Conservation (phyloP, 768 basidiomycete species). For the Termitomyces sp. region DNA sequence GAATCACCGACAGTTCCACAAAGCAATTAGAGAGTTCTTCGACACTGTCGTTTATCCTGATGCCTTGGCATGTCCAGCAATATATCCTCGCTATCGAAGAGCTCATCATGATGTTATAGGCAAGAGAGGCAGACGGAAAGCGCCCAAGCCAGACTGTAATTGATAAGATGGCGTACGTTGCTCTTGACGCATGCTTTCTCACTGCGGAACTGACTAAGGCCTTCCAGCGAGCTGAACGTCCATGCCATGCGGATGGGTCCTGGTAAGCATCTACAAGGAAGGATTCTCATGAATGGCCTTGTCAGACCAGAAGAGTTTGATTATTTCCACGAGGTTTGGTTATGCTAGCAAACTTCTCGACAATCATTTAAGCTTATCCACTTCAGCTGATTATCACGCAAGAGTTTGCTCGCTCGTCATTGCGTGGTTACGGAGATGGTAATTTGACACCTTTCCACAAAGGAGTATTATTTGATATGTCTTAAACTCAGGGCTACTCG, state of each 20-base stretch:
- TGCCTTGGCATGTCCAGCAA: slow-evolving; percentile 20
- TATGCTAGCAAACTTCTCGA: background rate
- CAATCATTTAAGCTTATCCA: background rate
- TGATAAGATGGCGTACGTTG: slow-evolving; percentile 79
- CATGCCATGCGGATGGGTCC: slow-evolving; percentile 95
- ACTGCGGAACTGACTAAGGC: slow-evolving; percentile 32
- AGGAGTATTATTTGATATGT: slow-evolving; percentile 13
- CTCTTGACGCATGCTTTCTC: slow-evolving; percentile 44
- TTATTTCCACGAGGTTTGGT: slow-evolving; percentile 75
- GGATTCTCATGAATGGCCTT: slow-evolving; percentile 71
- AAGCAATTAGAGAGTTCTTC: slow-evolving; percentile 55
- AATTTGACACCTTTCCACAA: background rate
- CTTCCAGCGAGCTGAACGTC: slow-evolving; percentile 52
- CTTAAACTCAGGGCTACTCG: slow-evolving; percentile 47
- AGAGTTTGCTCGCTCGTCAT: slow-evolving; percentile 64
- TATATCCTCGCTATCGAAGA: background rate
- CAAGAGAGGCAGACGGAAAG: slow-evolving; percentile 84
- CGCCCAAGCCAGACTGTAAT: slow-evolving; percentile 73
- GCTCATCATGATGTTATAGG: slow-evolving; percentile 21
- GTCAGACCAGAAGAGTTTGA: slow-evolving; percentile 86
- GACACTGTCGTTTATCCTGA: slow-evolving; percentile 59
- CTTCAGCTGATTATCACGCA: slow-evolving; percentile 74
- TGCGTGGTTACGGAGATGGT: slow-evolving; percentile 85
- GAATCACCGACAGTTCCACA: slow-evolving; percentile 53
- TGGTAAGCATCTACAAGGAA: slow-evolving; percentile 85